Evolutionary conservation across 2,329 filamentous ascomycete genomes (phyloP).

Genomic region (Paecilomyces variotii): DNA sequence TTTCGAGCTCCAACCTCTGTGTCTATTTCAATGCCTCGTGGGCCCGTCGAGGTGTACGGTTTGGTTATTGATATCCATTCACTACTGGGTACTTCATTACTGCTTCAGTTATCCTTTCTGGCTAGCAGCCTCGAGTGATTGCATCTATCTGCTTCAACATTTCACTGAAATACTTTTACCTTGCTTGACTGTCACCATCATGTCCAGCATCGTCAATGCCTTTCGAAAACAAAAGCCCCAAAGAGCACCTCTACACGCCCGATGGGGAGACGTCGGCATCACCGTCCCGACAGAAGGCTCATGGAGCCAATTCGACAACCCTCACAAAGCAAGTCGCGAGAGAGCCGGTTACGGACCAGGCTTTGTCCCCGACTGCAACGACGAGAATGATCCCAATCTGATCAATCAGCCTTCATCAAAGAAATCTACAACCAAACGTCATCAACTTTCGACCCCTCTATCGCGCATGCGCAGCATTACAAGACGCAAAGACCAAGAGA

Average conservation of each 20-base stretch:
- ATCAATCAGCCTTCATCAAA: neutral
- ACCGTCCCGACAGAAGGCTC: conserved; percentile 30
- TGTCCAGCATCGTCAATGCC: conserved; percentile 21
- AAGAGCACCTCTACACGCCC: conserved; percentile 23
- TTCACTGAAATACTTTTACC: neutral
- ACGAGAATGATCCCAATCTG: conserved; percentile 1
- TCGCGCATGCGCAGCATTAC: neutral
- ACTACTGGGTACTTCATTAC: neutral
- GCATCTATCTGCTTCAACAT: neutral
- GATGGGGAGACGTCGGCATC: conserved; percentile 33
- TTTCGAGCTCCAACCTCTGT: neutral
- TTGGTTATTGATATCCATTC: neutral
- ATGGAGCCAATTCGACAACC: conserved; percentile 28
- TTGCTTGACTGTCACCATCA: conserved; percentile 3
- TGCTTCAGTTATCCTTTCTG: neutral
- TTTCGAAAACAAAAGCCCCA: conserved; percentile 20
- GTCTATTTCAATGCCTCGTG: too few relatives aligned
- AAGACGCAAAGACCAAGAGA: neutral
- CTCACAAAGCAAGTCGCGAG: conserved; percentile 9
- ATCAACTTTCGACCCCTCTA: neutral
- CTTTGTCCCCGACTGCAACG: conserved; percentile 15
- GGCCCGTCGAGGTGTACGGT: neutral
- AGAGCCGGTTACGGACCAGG: conserved; percentile 19
- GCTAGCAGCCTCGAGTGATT: neutral
- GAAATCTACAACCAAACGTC: neutral